Conservation (phyloP, 2,329 filamentous ascomycete species). For the Cercospora sp. region DNA sequence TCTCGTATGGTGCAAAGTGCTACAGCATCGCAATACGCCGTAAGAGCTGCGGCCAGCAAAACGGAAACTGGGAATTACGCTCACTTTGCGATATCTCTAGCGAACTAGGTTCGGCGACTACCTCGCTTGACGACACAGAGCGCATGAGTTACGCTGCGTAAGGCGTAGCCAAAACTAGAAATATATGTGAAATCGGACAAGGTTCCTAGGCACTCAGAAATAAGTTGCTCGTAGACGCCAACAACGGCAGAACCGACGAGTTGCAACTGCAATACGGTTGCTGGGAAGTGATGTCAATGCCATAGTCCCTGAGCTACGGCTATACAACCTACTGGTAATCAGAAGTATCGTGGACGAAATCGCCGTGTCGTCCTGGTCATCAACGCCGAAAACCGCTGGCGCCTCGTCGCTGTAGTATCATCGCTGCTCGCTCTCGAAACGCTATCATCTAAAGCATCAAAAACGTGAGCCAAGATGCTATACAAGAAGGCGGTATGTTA, state of each 20-base stretch:
- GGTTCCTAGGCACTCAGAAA: too few species aligned
- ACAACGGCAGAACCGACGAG: too few species aligned
- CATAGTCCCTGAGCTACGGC: background rate
- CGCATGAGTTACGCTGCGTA: too few species aligned
- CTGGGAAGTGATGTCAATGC: background rate
- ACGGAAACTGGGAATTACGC: too few species aligned
- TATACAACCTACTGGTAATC: constrained; percentile 5
- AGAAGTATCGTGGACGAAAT: background rate
- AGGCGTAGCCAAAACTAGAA: too few species aligned
- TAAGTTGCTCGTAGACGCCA: too few species aligned
- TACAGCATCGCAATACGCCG: background rate
- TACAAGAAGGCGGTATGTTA: background rate
- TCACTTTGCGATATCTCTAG: too few species aligned
- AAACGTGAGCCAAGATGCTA: constrained; percentile 18
- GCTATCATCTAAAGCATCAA: constrained; percentile 19
- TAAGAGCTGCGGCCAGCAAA: too few species aligned
- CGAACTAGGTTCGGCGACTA: too few species aligned
- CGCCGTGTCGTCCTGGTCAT: constrained; percentile 5
- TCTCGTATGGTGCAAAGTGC: background rate
- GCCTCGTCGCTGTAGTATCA: constrained; percentile 15
- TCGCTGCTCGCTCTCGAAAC: constrained; percentile 14
- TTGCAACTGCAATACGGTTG: too few species aligned
- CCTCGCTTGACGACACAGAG: too few species aligned
- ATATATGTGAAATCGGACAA: too few species aligned
- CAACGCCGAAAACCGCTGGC: constrained; percentile 14